Evolutionary conservation across 1,139 yeast species (phyloP), one percentile per base, ranked within the genome.

Genomic region (Scheffersomyces parashehatae): DNA sequence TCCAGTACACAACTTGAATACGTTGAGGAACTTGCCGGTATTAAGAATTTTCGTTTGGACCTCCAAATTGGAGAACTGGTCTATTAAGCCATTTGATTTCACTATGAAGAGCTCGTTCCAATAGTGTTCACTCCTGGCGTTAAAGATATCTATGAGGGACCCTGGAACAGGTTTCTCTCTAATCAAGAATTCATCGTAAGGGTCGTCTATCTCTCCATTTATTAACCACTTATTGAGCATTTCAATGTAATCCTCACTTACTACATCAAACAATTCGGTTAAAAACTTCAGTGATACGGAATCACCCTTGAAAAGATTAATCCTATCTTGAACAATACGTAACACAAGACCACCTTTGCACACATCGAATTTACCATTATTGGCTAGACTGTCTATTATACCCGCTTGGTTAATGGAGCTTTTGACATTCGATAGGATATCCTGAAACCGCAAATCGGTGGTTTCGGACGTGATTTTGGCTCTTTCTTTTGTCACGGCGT

Each of bases 81-180:
- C 75, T 3, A 95, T 82, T 16, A 90, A 58, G 0, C 95, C 96
- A 55, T 88, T 95, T 42, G 79, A 78, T 41, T 93, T 73, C 8
- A 90, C 73, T 9, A 88, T 79, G 60, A 80, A 93, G 45, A 89
- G 80, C 47, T 88, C 88, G 44, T 87, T 88, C 98, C 98, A 93
- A 56, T 86, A 84, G 47, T 85, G 83, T 52, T 90, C 96, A 46
- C 82, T 75, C 50, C 79, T 77, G 14, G 77, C 62, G 39, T 73
- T 71, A 48, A 77, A 75, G 6, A 75, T 54, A 20, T 68, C 68
- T 26, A 67, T 58, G 36, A 58, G 50, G 32, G 53, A 56, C 10
- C 57, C 48, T 1, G 75, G 72, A 7, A 62, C 67, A 44, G 55
- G 60, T 46, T 72, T 73, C 45, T 70, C 65, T 45, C 82, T 76